phyloP scores from a whole-genome alignment of 306 rosid species.

The barrel medic (Medicago truncatula) region MtrunA17r5.0-ANR NC_053047.1:36987501-36988000 shows the following conservation, averaged over 20 bases:
- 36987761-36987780: conserved; percentile 18
- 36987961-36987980: background rate
- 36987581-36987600: background rate
- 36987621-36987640: conserved; percentile 23
- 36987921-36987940: conserved; percentile 3
- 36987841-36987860: conserved; percentile 12
- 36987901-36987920: conserved; percentile 28
- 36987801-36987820: conserved; percentile 27
- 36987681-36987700: background rate
- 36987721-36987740: background rate
- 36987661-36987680: conserved; percentile 31
- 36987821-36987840: conserved; percentile 28
- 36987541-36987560: conserved; percentile 15
- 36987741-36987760: conserved; percentile 9
- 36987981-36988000: background rate
- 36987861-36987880: background rate
- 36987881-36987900: conserved; percentile 24
- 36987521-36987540: conserved; percentile 5
- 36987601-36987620: background rate
- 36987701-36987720: background rate
- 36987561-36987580: conserved; percentile 11
- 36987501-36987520: conserved; percentile 27
- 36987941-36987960: background rate
- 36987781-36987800: background rate
- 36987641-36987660: conserved; percentile 35